Percentiles rank a stretch among this genome's conserved stretches.
phyloP scores from a whole-genome alignment of 768 basidiomycete species.

The Galerina marginata region DNA sequence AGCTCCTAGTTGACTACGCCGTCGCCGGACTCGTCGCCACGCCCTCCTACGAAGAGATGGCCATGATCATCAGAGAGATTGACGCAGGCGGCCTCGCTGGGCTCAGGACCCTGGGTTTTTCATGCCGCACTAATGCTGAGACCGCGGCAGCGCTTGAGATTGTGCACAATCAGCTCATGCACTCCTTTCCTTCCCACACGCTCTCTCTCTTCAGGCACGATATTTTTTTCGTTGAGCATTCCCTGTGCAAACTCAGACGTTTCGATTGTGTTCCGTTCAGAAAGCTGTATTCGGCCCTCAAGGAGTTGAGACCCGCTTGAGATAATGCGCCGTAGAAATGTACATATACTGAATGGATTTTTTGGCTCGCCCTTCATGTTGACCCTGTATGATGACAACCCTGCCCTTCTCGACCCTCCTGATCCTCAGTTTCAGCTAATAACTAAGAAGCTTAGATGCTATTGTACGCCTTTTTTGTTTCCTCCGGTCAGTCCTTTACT shows the following conservation, averaged over 20 bases:
- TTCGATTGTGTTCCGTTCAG: background rate
- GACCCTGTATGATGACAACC: no score
- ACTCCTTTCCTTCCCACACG: background rate
- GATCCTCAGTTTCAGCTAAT: no score
- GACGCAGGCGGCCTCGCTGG: background rate
- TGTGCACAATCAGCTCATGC: background rate
- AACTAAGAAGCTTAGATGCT: no score
- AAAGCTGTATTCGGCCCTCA: no score
- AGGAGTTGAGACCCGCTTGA: no score
- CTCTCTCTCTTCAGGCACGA: background rate
- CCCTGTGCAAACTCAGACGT: background rate
- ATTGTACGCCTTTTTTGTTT: no score
- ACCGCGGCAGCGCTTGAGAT: background rate
- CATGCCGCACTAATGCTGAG: background rate
- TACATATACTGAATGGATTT: no score
- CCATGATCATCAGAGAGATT: background rate
- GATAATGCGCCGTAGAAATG: no score
- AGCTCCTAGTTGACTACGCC: conserved; percentile 1
- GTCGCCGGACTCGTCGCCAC: background rate
- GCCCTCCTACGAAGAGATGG: background rate
- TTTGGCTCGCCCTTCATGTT: no score
- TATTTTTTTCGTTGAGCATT: background rate
- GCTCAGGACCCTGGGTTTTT: background rate
- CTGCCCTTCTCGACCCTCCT: no score
- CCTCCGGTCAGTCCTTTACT: no score